Conservation (phyloP, 805 yeast species). For the Helenozyma rhizophorensis region DNA sequence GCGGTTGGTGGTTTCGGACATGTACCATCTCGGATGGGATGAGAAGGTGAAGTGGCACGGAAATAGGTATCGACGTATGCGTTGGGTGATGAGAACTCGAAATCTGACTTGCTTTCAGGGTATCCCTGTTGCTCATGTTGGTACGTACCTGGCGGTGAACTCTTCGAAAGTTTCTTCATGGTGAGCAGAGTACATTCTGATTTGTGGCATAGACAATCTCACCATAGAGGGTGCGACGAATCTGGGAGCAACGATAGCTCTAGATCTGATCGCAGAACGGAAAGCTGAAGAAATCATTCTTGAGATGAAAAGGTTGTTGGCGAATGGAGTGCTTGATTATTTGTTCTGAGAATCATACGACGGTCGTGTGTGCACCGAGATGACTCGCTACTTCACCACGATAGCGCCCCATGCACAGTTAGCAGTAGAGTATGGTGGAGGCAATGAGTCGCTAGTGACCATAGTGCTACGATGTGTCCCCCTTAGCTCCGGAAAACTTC, state of each 20-base stretch:
- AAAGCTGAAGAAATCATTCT: slow-evolving; percentile 35
- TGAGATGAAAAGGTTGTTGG: background rate
- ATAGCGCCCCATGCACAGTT: background rate
- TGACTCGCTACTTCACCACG: background rate
- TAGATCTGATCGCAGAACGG: slow-evolving; percentile 41
- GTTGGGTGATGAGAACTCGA: too few relatives aligned
- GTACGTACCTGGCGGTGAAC: slow-evolving; percentile 72
- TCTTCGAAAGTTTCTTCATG: slow-evolving; percentile 94
- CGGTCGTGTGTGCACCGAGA: slow-evolving; percentile 12
- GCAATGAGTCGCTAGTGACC: too few relatives aligned
- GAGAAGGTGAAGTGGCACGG: background rate
- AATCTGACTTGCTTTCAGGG: too few relatives aligned
- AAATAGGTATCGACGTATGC: too few relatives aligned
- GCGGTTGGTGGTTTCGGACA: background rate
- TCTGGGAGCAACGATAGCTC: slow-evolving; percentile 28
- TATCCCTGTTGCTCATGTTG: too few relatives aligned
- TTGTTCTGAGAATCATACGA: slow-evolving; percentile 11
- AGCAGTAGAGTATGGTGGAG: too few relatives aligned
- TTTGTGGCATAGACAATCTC: slow-evolving; percentile 23
- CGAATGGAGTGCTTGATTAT: slow-evolving; percentile 1
- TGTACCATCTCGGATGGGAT: too few relatives aligned
- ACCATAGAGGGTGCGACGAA: slow-evolving; percentile 19
- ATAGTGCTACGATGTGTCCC: too few relatives aligned
- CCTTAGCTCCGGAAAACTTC: too few relatives aligned
- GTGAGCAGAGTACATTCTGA: slow-evolving; percentile 77